Percentiles rank a stretch among this genome's conserved stretches.
These are phyloP conservation scores for Mucor ambiguus DNA, from an alignment of 371 early-diverging fungal species.

Conservation along the genomic window DNA sequence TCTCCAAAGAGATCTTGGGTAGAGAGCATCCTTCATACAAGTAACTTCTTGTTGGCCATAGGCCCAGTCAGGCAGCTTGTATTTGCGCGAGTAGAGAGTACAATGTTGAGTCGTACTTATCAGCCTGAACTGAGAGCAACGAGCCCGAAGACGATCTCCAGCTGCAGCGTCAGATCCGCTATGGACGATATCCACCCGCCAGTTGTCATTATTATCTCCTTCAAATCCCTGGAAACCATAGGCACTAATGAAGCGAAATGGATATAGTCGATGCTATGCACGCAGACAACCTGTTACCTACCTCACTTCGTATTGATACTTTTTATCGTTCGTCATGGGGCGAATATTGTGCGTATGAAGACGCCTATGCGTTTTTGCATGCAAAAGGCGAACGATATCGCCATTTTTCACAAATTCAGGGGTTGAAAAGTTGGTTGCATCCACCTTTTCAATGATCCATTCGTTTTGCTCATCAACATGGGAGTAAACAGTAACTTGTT, in stretches of 20 bases:
- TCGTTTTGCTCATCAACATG: slow-evolving; percentile 24
- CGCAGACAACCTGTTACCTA: slow-evolving; percentile 9
- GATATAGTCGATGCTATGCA: neutral
- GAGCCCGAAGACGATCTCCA: slow-evolving; percentile 48
- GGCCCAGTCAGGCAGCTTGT: slow-evolving; percentile 95
- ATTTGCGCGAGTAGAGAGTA: slow-evolving; percentile 79
- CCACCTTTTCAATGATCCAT: slow-evolving; percentile 70
- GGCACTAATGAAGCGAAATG: slow-evolving; percentile 29
- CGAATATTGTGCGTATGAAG: slow-evolving; percentile 51
- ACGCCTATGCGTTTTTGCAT: slow-evolving; percentile 43
- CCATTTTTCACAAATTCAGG: slow-evolving; percentile 51
- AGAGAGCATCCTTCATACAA: slow-evolving; percentile 66
- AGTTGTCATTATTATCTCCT: slow-evolving; percentile 65
- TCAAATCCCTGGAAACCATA: slow-evolving; percentile 55
- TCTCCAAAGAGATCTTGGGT: slow-evolving; percentile 67
- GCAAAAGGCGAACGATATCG: slow-evolving; percentile 60
- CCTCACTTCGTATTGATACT: slow-evolving; percentile 84
- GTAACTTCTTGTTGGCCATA: slow-evolving; percentile 95
- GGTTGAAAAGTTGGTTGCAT: slow-evolving; percentile 36
- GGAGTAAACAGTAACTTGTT: slow-evolving; percentile 26
- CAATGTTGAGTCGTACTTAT: slow-evolving; percentile 74
- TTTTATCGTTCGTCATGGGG: slow-evolving; percentile 80
- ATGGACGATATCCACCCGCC: slow-evolving; percentile 71
- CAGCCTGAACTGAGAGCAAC: slow-evolving; percentile 69
- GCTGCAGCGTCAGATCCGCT: slow-evolving; percentile 41